A percentile compares a stretch with the other conserved stretches of the same genome.
Evolutionary conservation across 1,139 yeast species (phyloP).

Genomic region (Yamadazyma aaseri): DNA sequence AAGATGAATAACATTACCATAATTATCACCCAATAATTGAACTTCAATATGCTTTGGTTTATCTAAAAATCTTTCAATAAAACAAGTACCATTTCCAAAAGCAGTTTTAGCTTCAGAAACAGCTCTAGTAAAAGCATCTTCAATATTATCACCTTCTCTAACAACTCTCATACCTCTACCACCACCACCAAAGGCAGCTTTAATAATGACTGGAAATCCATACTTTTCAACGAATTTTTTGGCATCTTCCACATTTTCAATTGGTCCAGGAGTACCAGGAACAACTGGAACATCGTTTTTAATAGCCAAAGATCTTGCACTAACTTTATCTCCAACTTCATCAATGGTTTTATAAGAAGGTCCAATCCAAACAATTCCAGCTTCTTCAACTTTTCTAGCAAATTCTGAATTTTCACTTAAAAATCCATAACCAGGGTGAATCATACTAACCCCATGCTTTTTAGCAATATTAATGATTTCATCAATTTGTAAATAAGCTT

Average conservation of each 20-base stretch:
- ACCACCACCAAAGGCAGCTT: conserved; percentile 99
- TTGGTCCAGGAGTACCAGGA: conserved; percentile 98
- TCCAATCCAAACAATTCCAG: conserved; percentile 96
- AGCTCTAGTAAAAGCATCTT: conserved; percentile 91
- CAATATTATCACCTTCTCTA: conserved; percentile 90
- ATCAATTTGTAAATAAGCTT: conserved; percentile 93
- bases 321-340: conserved; percentile 96
- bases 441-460: conserved; percentile 87
- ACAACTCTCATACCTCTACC: conserved; percentile 99
- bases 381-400: conserved; percentile 86
- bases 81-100: conserved; percentile 97
- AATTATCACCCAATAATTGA: conserved; percentile 88
- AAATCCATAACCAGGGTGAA: conserved; percentile 98
- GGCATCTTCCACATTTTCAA: conserved; percentile 78
- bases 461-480: conserved; percentile 91
- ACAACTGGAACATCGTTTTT: conserved; percentile 86
- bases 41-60: conserved; percentile 98
- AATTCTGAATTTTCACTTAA: conserved; percentile 92
- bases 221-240: conserved; percentile 70
- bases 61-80: conserved; percentile 92
- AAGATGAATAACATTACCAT: conserved; percentile 92
- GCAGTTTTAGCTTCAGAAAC: conserved; percentile 92
- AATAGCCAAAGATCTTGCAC: conserved; percentile 86
- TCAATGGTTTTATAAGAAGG: conserved; percentile 89
- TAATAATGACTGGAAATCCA: conserved; percentile 95